Base-by-base conservation (phyloP, 495 filamentous ascomycete species). In the Neurospora pannonica region DNA sequence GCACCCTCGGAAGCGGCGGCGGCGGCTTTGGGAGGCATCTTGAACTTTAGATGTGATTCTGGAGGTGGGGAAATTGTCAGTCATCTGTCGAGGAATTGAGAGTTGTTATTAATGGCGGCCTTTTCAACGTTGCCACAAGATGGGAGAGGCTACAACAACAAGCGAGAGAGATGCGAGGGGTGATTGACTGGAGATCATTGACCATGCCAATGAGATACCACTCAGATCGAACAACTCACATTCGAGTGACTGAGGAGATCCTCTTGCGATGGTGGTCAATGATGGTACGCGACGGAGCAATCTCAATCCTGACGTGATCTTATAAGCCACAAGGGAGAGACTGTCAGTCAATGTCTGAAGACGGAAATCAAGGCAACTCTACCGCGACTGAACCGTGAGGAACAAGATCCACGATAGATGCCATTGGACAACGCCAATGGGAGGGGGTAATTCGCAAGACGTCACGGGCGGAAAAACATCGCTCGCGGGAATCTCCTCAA, bases 1-100 rank as follows among this genome's bases (percentile, higher is more conserved):
- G n/a, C n/a, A n/a, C n/a, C n/a, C n/a, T n/a, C n/a, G n/a, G n/a
- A n/a, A n/a, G n/a, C n/a, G n/a, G n/a, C n/a, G 5, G 19, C 54
- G 0, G 74, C 42, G 21, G 34, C 9, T 62, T 73, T 75, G 10
- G 37, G 71, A 39, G 73, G 37, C 75, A 77, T 77, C 21, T 38
- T 37, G 34, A 8, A 13, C 9, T 8, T 19, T 62, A 24, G 17
- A 19, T 34, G 28, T 15, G 13, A 4, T 17, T 62, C 24, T 62
- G 46, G 4, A 2, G 21, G 21, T 11, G n/a, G 10, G 10, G 11
- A 10, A 15, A 13, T 8, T 21, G 46, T 54, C 10, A 54, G 46
- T 54, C 9, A 11, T 8, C n/a, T 24, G 21, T 24, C 3, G 9
- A 24, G 46, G 46, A 48, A 10, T 24, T 24, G n/a, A 4, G n/a